Evolutionary conservation across 2,329 filamentous ascomycete species (phyloP), one percentile per base, ranked within the genome.

Genomic region (Calonectria pteridis): DNA sequence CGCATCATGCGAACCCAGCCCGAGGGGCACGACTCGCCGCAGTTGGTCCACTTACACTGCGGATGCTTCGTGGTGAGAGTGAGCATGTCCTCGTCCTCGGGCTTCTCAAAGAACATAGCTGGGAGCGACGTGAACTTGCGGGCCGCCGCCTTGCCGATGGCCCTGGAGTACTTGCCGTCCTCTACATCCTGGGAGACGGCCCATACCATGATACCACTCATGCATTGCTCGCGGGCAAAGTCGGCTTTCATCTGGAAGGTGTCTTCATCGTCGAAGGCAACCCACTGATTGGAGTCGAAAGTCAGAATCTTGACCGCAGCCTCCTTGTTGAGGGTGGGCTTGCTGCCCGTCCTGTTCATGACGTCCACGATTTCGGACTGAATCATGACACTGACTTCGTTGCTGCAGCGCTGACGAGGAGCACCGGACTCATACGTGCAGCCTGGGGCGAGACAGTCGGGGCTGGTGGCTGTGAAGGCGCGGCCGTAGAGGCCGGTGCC

Each of bases 141-240:
- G 29, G 29, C 29, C 29, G 29, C 29, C 9, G 29, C 29, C 29
- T 4, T 31, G 29, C 29, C 29, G 29, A 31, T n/a, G 37, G n/a
- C 23, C 43, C 14, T n/a, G 58, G 63, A 62, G n/a, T 63, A 76
- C 55, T 20, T 72, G 49, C 51, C 74, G 7, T 76, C 72, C 14
- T 31, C 43, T 2, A 53, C 72, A 20, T 77, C 74, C 3, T 77
- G 72, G 10, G 31, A 68, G 6, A 77, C 69, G 0, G 76, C 72
- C 76, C 74, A 77, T 0, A 77, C 74, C 72, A 77, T 77, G 18
- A 73, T 50, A 1, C 76, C 74, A 0, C 74, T 68, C 0, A 77
- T 26, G 7, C 71, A 77, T 33, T 40, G 68, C 0, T 29, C n/a
- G 13, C 40, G 43, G 0, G 72, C 72, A 5, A 55, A 58, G 11